Percentiles rank a stretch among this genome's conserved stretches.
These are phyloP conservation scores for Imleria badia DNA, from an alignment of 768 basidiomycete genomes.

Conservation along the genomic window DNA sequence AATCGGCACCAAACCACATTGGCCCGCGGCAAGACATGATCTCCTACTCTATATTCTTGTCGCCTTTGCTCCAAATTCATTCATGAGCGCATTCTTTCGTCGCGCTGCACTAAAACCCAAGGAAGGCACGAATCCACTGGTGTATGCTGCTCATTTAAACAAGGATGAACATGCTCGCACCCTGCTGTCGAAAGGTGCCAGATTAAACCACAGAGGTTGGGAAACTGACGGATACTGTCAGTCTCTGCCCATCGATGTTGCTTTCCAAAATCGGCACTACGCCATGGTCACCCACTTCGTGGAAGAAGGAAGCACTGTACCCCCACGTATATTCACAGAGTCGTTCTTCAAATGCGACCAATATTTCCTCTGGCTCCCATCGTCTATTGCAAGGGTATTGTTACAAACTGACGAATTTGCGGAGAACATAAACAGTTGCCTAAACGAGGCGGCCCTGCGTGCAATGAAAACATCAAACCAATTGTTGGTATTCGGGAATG, in stretches of 20 bases:
- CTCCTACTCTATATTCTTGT: background rate
- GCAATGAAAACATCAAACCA: background rate
- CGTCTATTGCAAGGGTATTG: background rate
- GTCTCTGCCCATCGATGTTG: background rate
- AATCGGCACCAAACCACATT: background rate
- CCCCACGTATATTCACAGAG: background rate
- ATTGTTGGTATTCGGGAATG: background rate
- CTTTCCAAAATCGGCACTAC: background rate
- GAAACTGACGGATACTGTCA: background rate
- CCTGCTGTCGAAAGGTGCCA: background rate
- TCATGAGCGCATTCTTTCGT: background rate
- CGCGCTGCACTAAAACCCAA: background rate
- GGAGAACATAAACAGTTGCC: background rate
- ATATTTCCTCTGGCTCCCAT: background rate
- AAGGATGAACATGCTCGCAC: background rate
- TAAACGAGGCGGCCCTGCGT: background rate
- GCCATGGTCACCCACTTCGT: background rate
- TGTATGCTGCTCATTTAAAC: slow-evolving; percentile 3
- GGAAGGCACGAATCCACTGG: slow-evolving; percentile 3
- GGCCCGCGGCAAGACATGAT: background rate
- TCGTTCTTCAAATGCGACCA: background rate
- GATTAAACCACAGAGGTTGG: background rate
- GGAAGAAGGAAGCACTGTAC: background rate
- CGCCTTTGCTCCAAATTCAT: background rate
- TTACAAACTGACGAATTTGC: background rate